Evolutionary conservation across 495 filamentous ascomycete species (phyloP), one percentile per base, ranked within the genome.

Genomic region (Penicillium crystallinum): DNA sequence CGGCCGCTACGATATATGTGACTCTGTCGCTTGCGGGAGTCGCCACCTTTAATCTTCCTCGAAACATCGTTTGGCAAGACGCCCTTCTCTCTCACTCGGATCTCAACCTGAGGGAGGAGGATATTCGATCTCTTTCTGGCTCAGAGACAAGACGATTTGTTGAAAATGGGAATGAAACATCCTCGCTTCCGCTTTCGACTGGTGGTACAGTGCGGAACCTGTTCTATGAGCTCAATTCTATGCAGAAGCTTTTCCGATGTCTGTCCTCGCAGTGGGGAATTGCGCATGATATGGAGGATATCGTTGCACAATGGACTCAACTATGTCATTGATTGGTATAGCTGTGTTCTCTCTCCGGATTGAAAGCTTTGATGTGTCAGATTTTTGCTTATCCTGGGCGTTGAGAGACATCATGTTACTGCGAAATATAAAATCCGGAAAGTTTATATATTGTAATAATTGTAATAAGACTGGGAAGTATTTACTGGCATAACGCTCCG

Each of bases 221-320:
- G 21, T 52, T 77, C 11, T 78, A 78, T 57, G 75, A 78, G 49
- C 59, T 78, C 49, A 77, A 77, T 46, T 75, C 72, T 14, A 74
- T 77, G 61, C 75, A 76, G 54, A 78, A 77, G 54, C 59, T 78
- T 4, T 77, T 78, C 49, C 65, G 73, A 15, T 77, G 75, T 46
- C 56, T 78, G 4, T 68, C 62, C 15, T 70, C 69, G 3, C 75
- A 78, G 49, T 78, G 75, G 75, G 74, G 75, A 0, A 69, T 78
- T 49, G 75, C 75, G 17, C 66, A 69, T 59, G 73, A 78, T 47
- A 78, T 78, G 75, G 74, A 72, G 43, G 67, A 74, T 35, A 69
- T 76, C 37, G 51, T 77, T 37, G 65, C 73, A 8, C 59, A 69
- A 39, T 78, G 75, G 75, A 78, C 75, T 53, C 61, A 67, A 9